Base-by-base conservation (phyloP, 306 rosid genomes). In the Cicer bijugum region DNA sequence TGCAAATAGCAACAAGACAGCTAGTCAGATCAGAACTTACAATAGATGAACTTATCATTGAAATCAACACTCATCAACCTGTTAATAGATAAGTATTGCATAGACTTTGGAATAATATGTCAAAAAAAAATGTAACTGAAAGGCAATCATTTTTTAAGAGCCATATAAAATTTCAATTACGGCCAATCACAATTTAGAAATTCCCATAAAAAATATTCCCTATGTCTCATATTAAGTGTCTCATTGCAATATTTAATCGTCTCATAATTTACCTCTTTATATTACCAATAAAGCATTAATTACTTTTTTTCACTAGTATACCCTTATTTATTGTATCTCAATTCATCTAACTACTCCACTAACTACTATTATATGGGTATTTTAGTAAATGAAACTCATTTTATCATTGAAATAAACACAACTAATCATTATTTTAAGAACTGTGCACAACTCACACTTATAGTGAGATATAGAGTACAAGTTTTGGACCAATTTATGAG, bases 1-100 rank as follows among this genome's bases (percentile, higher is more conserved):
- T 93, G 82, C 81, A 86, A 68, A 58, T 42, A 57, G 56, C 67
- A 47, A 56, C 28, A 81, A 65, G 47, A 75, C 39, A 17, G 16
- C 33, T 50, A 2, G 43, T 85, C 58, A 82, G 35, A 58, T 85
- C 58, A 82, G 35, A 58, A 47, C 23, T 67, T 55, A 14, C 12
- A 67, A 64, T 45, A 61, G 33, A 71, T 63, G 65, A 45, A 56
- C 19, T 39, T 46, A 57, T 9, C 67, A 14, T 63, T 42, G 61
- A 67, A 82, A 59, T 15, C 40, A 43, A 55, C 9, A 45, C 19
- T 23, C 64, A 65, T 59, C 64, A 65, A 67, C 62, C 15, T 12
- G 23, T 46, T 53, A 45, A 40, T 45, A 66, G 12, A 72, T 40
- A 57, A 64, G 40, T 53, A 19, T 74, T 45, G 69, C 56, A 56